These are phyloP conservation scores for Penicillium hordei DNA, from an alignment of 2,329 filamentous ascomycete genomes.

Conservation along the genomic window DNA sequence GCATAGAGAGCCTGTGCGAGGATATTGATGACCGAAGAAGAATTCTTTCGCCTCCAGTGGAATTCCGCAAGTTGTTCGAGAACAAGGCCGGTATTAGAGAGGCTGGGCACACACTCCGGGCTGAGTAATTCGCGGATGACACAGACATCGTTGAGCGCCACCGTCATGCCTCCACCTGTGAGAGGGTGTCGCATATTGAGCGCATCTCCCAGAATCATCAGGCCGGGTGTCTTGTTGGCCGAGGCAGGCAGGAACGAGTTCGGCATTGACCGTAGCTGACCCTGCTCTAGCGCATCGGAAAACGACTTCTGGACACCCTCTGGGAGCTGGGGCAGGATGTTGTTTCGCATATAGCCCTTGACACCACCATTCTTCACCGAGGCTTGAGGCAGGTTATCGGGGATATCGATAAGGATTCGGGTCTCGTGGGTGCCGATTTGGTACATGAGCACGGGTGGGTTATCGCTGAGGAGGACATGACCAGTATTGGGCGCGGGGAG, in stretches of 20 bases:
- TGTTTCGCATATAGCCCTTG: constrained; percentile 76
- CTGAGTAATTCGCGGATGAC: constrained; percentile 72
- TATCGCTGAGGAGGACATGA: constrained; percentile 80
- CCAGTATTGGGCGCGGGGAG: constrained; percentile 75
- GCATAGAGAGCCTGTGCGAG: constrained; percentile 92
- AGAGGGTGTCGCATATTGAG: constrained; percentile 99
- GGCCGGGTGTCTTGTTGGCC: constrained; percentile 67
- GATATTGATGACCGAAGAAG: constrained; percentile 91
- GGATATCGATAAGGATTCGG: constrained; percentile 83
- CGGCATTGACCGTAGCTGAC: constrained; percentile 85
- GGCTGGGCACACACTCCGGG: constrained; percentile 65
- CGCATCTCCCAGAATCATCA: constrained; percentile 86
- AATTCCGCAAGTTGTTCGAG: constrained; percentile 69
- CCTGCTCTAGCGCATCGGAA: constrained; percentile 71
- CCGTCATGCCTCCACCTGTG: constrained; percentile 97
- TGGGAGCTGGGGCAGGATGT: constrained; percentile 77
- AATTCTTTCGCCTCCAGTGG: constrained; percentile 81
- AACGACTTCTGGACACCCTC: constrained; percentile 70
- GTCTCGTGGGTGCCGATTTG: constrained; percentile 97
- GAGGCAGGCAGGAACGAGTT: constrained; percentile 88
- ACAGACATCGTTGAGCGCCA: constrained; percentile 89
- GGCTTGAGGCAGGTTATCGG: constrained; percentile 72
- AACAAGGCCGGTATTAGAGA: constrained; percentile 68
- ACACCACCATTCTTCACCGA: constrained; percentile 75
- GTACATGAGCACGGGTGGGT: constrained; percentile 82